These are phyloP conservation scores for Lichtheimia ornata DNA, from an alignment of 371 early-diverging fungal species.

Conservation along the genomic window DNA sequence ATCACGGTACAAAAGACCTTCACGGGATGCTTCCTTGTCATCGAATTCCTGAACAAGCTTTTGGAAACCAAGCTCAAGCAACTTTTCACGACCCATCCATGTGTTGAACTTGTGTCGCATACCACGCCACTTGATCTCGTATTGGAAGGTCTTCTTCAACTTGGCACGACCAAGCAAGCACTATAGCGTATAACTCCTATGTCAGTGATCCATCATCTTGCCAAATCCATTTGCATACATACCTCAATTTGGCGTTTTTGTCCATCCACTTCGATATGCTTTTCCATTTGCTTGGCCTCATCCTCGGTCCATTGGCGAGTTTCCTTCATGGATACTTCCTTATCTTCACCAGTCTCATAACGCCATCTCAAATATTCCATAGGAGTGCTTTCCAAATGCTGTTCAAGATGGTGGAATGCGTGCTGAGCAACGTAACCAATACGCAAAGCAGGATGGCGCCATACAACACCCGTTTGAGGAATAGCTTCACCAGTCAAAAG, in stretches of 20 bases:
- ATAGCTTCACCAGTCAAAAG: conserved; percentile 72
- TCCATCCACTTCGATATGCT: conserved; percentile 55
- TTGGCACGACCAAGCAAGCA: conserved; percentile 72
- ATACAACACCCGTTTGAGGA: conserved; percentile 69
- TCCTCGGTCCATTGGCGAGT: conserved; percentile 70
- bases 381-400: conserved; percentile 80
- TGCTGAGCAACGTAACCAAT: conserved; percentile 90
- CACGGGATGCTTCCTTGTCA: conserved; percentile 78
- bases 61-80: conserved; percentile 73
- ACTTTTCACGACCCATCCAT: conserved; percentile 71
- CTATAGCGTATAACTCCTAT: conserved; percentile 5
- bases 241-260: conserved; percentile 59
- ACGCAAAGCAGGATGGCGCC: conserved; percentile 76
- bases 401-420: conserved; percentile 85
- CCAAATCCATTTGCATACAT: neutral
- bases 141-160: conserved; percentile 81
- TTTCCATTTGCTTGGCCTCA: conserved; percentile 69
- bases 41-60: conserved; percentile 80
- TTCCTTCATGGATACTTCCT: conserved; percentile 77
- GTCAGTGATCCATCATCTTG: neutral
- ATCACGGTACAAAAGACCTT: conserved; percentile 72
- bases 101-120: conserved; percentile 69
- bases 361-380: conserved; percentile 86
- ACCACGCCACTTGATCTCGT: conserved; percentile 81
- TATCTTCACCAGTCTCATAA: conserved; percentile 78